These are phyloP conservation scores for Phytophthora constricta DNA, from an alignment of 352 stramenopile genomes.

Conservation along the genomic window DNA sequence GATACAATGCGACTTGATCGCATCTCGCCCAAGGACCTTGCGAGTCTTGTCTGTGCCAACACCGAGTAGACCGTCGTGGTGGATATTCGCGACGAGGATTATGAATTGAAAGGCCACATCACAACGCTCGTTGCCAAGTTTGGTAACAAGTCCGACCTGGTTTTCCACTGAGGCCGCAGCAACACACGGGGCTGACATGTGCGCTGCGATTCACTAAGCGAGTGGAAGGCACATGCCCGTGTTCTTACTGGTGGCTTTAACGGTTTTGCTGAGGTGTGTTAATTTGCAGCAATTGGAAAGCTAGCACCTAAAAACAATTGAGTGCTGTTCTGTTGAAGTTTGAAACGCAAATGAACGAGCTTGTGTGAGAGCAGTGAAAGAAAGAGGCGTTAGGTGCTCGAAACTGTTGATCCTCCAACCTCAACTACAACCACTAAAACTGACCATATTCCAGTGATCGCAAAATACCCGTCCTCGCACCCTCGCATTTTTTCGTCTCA, in stretches of 20 bases:
- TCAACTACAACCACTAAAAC: too few relatives aligned
- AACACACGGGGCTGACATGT: conserved; percentile 46
- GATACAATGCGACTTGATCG: too few relatives aligned
- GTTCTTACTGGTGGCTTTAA: conserved; percentile 33
- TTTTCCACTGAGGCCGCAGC: conserved; percentile 54
- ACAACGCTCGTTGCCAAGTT: conserved; percentile 39
- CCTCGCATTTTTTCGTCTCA: too few relatives aligned
- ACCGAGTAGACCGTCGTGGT: conserved; percentile 20
- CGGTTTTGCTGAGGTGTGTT: conserved; percentile 34
- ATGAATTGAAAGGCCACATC: conserved; percentile 43
- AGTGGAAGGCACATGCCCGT: conserved; percentile 22
- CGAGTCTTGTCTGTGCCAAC: conserved; percentile 19
- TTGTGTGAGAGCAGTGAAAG: too few relatives aligned
- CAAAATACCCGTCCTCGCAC: too few relatives aligned
- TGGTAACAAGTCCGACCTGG: conserved; percentile 27
- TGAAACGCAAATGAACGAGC: too few relatives aligned
- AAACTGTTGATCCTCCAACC: too few relatives aligned
- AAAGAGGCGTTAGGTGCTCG: too few relatives aligned
- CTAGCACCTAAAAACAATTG: too few relatives aligned
- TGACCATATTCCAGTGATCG: too few relatives aligned
- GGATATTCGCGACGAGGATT: conserved; percentile 44
- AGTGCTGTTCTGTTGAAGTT: too few relatives aligned
- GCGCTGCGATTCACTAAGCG: conserved; percentile 43
- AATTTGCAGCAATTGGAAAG: too few relatives aligned
- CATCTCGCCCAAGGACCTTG: conserved; percentile 35